Percentiles rank a stretch among this genome's conserved stretches.
Conservation (phyloP, 805 yeast species). For the Monosporozyma solicola region DNA sequence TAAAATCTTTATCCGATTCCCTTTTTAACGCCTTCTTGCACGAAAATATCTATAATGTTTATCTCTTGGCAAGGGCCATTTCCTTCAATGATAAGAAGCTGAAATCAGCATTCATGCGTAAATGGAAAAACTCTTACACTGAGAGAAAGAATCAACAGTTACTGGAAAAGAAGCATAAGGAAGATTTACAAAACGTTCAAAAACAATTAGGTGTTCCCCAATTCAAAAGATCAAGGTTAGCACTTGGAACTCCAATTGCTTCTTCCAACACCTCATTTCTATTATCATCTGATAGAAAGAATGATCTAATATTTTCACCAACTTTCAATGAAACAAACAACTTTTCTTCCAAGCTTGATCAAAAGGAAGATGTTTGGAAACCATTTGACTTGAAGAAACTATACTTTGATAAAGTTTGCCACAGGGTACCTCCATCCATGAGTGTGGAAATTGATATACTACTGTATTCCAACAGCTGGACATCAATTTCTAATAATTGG, state of each 20-base stretch:
- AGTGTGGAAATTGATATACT: conserved; percentile 10
- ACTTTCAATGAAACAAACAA: conserved; percentile 23
- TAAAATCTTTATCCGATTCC: conserved; percentile 39
- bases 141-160: conserved; percentile 31
- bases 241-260: conserved; percentile 14
- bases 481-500: conserved; percentile 28
- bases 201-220: conserved; percentile 31
- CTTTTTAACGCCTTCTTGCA: conserved; percentile 52
- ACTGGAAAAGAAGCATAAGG: conserved; percentile 26
- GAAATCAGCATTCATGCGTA: conserved; percentile 19
- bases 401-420: conserved; percentile 20
- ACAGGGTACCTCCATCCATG: conserved; percentile 1
- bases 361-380: conserved; percentile 38
- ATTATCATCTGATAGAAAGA: conserved; percentile 16
- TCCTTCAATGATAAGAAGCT: conserved; percentile 22
- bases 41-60: conserved; percentile 41
- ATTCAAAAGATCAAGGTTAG: conserved; percentile 16
- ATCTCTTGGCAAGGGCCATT: conserved; percentile 41
- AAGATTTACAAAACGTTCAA: conserved; percentile 32
- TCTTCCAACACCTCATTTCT: conserved; percentile 13
- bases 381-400: conserved; percentile 36
- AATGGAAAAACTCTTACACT: conserved; percentile 29
- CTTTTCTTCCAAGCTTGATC: conserved; percentile 27
- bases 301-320: conserved; percentile 16
- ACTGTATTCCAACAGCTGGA: conserved; percentile 21